phyloP scores from a whole-genome alignment of 164 flowering plant genomes.

The Sextonia rubra region DNA sequence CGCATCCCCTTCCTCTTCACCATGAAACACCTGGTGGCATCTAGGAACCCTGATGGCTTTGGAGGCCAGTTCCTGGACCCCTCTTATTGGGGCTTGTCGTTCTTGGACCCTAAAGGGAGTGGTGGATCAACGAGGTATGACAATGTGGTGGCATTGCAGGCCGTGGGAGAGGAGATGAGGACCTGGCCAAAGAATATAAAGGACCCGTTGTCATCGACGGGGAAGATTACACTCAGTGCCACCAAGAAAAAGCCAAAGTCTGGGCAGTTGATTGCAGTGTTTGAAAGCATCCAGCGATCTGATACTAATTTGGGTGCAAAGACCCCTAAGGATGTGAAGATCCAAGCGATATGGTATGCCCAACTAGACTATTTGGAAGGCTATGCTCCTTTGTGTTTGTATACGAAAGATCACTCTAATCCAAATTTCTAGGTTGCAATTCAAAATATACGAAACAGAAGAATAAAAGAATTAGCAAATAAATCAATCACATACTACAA shows the following conservation, averaged over 20 bases:
- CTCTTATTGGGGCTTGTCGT: slow-evolving; percentile 88
- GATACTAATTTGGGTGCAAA: slow-evolving; percentile 97
- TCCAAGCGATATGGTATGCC: slow-evolving; percentile 93
- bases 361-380: slow-evolving; percentile 56
- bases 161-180: slow-evolving; percentile 99
- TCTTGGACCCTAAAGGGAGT: slow-evolving; percentile 98
- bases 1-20: slow-evolving; percentile 97
- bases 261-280: slow-evolving; percentile 89
- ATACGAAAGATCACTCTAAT: too few species aligned
- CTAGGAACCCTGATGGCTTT: slow-evolving; percentile 83
- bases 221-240: slow-evolving; percentile 75
- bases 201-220: slow-evolving; percentile 56
- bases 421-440: too few species aligned
- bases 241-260: slow-evolving; percentile 80
- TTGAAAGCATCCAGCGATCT: slow-evolving; percentile 91
- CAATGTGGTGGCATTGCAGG: slow-evolving; percentile 91
- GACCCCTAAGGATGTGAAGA: slow-evolving; percentile 89
- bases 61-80: slow-evolving; percentile 80
- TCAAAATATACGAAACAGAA: too few species aligned
- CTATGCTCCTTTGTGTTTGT: slow-evolving; percentile 10
- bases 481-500: too few species aligned
- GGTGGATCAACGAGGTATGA: slow-evolving; percentile 96
- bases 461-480: too few species aligned
- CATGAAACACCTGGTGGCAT: slow-evolving; percentile 79
- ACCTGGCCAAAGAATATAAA: slow-evolving; percentile 69